Conservation (phyloP, 1,284 basidiomycete species). For the Ceratobasidium papillatum region DNA sequence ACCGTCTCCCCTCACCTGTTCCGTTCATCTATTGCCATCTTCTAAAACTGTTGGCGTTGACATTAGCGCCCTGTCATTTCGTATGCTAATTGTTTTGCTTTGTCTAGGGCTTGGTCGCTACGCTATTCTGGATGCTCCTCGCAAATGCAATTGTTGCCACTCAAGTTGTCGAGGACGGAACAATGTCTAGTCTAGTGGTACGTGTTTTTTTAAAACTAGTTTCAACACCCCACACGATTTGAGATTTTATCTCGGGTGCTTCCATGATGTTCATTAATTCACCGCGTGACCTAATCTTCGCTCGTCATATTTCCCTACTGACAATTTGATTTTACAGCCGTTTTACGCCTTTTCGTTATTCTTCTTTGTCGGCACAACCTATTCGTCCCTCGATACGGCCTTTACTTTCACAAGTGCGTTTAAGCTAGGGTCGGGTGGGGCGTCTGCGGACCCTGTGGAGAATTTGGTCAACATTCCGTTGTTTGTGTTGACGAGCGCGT, state of each 20-base stretch:
- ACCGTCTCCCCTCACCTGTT: not conserved
- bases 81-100: not conserved
- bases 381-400: slow-evolving; percentile 80
- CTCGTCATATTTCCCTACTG: not conserved
- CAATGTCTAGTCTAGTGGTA: slow-evolving; percentile 72
- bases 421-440: slow-evolving; percentile 21
- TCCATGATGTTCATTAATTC: slow-evolving; percentile 1
- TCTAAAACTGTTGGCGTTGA: not conserved
- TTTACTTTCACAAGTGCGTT: slow-evolving; percentile 69
- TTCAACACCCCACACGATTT: not conserved
- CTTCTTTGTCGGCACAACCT: slow-evolving; percentile 75
- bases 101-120: slow-evolving; percentile 62
- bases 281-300: slow-evolving; percentile 31
- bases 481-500: slow-evolving; percentile 82
- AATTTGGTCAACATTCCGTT: slow-evolving; percentile 70
- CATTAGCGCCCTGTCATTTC: not conserved
- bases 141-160: slow-evolving; percentile 82
- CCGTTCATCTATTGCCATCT: slow-evolving; percentile 7
- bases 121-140: slow-evolving; percentile 79
- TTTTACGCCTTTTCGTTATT: slow-evolving; percentile 66
- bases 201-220: slow-evolving; percentile 49
- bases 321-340: slow-evolving; percentile 57
- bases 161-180: slow-evolving; percentile 78
- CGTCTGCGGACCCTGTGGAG: slow-evolving; percentile 57
- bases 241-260: slow-evolving; percentile 4